These are phyloP conservation scores for Petunia axillaris DNA, from an alignment of 257 asterid genomes.

Conservation along the genomic window DNA sequence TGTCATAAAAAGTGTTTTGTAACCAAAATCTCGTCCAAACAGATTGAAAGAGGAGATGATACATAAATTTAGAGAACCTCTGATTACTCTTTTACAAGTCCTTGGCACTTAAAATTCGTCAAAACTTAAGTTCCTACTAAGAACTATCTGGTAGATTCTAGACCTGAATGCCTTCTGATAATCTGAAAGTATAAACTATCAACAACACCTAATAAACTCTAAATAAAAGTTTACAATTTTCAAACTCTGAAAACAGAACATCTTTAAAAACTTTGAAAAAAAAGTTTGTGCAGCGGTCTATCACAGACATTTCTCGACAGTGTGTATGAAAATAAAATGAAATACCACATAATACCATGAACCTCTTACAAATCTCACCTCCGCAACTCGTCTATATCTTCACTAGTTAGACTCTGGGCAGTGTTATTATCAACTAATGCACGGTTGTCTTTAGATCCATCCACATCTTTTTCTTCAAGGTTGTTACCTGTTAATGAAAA, in stretches of 20 bases:
- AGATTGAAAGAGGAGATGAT: background rate
- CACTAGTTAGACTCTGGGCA: slow-evolving; percentile 85
- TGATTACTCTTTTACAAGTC: background rate
- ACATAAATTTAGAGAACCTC: background rate
- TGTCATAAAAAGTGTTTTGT: background rate
- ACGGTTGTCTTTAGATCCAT: slow-evolving; percentile 80
- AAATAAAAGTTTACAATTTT: background rate
- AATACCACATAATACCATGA: slow-evolving; percentile 3
- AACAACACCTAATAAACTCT: background rate
- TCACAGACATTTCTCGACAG: background rate
- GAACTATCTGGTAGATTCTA: background rate
- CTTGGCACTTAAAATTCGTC: too few relatives aligned
- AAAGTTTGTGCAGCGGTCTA: background rate
- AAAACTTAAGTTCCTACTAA: too few relatives aligned
- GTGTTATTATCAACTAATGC: slow-evolving; percentile 83
- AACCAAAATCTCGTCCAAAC: slow-evolving; percentile 20
- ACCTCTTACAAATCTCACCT: slow-evolving; percentile 45
- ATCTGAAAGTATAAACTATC: background rate
- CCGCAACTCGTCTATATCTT: slow-evolving; percentile 77
- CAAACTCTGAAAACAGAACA: background rate
- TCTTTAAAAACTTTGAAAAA: background rate
- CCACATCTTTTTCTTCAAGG: slow-evolving; percentile 46
- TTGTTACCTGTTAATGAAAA: slow-evolving; percentile 51
- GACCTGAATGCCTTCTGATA: background rate
- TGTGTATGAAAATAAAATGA: background rate